A percentile compares a stretch with the other conserved stretches of the same genome.
These are phyloP conservation scores for Phytophthora niederhauseri DNA, from an alignment of 352 stramenopile genomes.

Conservation along the genomic window DNA sequence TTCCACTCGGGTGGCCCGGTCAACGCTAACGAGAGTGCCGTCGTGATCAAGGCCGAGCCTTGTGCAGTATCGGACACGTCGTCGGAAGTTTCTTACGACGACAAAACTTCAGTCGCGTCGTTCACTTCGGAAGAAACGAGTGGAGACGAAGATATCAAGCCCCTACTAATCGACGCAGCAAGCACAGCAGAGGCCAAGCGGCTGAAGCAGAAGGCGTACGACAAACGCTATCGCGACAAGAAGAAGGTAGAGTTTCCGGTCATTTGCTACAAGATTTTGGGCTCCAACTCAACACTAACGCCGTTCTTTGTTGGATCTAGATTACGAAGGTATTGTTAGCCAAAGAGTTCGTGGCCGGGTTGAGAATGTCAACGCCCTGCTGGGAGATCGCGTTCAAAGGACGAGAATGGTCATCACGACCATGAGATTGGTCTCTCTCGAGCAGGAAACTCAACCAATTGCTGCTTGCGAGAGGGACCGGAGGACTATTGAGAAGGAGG, in stretches of 20 bases:
- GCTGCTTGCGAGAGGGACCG: neutral
- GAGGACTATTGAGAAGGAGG: neutral
- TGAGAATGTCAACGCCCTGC: neutral
- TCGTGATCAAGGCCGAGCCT: slow-evolving; percentile 2
- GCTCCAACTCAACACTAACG: neutral
- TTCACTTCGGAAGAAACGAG: slow-evolving; percentile 8
- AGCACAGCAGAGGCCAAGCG: slow-evolving; percentile 8
- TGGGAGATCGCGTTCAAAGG: slow-evolving; percentile 1
- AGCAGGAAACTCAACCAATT: neutral
- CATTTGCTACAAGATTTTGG: neutral
- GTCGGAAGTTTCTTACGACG: neutral
- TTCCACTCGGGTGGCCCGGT: neutral
- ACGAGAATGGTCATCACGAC: slow-evolving; percentile 1
- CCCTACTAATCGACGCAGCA: neutral
- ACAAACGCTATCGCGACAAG: slow-evolving; percentile 11
- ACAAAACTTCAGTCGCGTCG: slow-evolving; percentile 5
- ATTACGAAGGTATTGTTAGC: neutral
- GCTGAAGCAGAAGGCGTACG: slow-evolving; percentile 7
- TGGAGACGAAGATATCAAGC: slow-evolving; percentile 6
- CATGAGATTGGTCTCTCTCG: neutral
- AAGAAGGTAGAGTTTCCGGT: neutral
- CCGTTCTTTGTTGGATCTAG: neutral
- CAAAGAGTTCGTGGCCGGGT: neutral
- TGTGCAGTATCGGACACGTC: neutral
- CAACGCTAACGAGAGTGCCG: neutral